These are phyloP conservation scores for Diutina siamensis DNA, from an alignment of 1,139 yeast species.

Conservation along the genomic window DNA sequence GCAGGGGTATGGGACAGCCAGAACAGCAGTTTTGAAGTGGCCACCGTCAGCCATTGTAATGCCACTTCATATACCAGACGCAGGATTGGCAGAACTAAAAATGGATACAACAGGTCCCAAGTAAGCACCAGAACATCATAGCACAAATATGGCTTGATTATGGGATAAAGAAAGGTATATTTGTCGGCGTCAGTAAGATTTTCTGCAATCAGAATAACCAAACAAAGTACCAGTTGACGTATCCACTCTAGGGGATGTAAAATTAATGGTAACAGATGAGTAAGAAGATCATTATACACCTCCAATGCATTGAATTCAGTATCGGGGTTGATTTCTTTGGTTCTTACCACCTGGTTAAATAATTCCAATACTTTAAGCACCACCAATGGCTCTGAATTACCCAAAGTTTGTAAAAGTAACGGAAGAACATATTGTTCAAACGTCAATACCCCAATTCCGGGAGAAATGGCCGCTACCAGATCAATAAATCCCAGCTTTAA, in stretches of 20 bases:
- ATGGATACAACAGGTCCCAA: conserved; percentile 54
- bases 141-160: conserved; percentile 63
- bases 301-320: conserved; percentile 30
- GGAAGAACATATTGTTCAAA: conserved; percentile 86
- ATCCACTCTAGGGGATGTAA: conserved; percentile 88
- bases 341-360: conserved; percentile 30
- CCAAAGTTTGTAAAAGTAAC: conserved; percentile 64
- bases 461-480: conserved; percentile 67
- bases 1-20: conserved; percentile 23
- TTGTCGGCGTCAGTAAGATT: conserved; percentile 66
- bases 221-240: conserved; percentile 52
- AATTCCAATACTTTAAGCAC: conserved; percentile 65
- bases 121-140: conserved; percentile 62
- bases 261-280: conserved; percentile 23
- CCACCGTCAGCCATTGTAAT: conserved; percentile 60
- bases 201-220: conserved; percentile 51
- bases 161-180: conserved; percentile 74
- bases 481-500: conserved; percentile 62
- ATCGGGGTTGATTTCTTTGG: conserved; percentile 24
- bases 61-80: conserved; percentile 56
- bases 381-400: conserved; percentile 77
- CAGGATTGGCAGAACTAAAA: conserved; percentile 55
- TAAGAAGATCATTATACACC: conserved; percentile 27
- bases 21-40: conserved; percentile 53
- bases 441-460: conserved; percentile 70